Conservation (phyloP, 148 eudicot species). For the Rheum nobile region DNA sequence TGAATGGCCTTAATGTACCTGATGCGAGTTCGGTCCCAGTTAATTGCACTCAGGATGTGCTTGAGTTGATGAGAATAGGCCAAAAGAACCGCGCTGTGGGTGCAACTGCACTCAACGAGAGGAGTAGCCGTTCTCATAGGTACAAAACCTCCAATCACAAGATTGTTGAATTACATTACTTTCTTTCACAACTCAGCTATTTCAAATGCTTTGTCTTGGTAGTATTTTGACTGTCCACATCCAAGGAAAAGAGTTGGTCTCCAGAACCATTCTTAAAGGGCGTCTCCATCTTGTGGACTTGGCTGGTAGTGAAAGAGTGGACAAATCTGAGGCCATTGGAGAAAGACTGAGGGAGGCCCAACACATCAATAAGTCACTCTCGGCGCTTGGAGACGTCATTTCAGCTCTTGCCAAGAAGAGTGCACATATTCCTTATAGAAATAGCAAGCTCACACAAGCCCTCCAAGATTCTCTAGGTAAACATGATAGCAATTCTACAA, state of each 20-base stretch:
- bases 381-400: slow-evolving; percentile 92
- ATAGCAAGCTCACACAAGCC: slow-evolving; percentile 80
- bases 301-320: slow-evolving; percentile 96
- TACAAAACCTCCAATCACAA: slow-evolving; percentile 6
- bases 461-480: slow-evolving; percentile 93
- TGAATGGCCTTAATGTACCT: slow-evolving; percentile 88
- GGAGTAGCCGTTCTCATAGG: slow-evolving; percentile 98
- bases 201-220: not conserved
- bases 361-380: slow-evolving; percentile 77
- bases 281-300: slow-evolving; percentile 53
- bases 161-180: not conserved
- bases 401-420: slow-evolving; percentile 85
- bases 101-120: slow-evolving; percentile 87
- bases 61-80: slow-evolving; percentile 72
- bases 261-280: not conserved
- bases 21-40: slow-evolving; percentile 79
- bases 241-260: slow-evolving; percentile 83
- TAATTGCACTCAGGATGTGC: slow-evolving; percentile 38
- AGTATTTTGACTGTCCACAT: not conserved
- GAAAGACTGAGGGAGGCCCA: slow-evolving; percentile 93
- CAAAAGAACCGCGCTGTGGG: slow-evolving; percentile 86
- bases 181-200: not conserved
- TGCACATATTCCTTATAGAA: slow-evolving; percentile 90
- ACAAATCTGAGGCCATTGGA: slow-evolving; percentile 86
- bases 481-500: not conserved